Conservation (phyloP, 257 asterid species). For the Datura wrightii region DNA sequence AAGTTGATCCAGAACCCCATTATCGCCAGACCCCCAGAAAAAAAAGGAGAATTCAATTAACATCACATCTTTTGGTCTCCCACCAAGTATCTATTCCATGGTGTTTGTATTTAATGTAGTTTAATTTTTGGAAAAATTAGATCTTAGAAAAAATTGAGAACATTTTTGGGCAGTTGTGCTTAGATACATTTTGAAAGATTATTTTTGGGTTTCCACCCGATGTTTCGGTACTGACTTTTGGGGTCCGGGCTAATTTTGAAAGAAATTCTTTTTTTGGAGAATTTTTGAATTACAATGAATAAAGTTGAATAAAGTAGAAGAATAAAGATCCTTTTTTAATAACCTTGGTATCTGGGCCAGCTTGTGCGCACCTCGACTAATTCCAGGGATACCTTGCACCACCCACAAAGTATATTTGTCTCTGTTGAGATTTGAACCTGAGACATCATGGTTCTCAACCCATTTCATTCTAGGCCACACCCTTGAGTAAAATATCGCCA, state of each 20-base stretch:
- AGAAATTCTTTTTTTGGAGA: neutral
- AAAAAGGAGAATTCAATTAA: neutral
- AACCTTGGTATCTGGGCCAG: neutral
- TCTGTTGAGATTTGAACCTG: neutral
- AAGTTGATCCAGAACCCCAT: neutral
- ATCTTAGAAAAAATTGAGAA: neutral
- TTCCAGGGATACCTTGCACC: neutral
- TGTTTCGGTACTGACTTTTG: neutral
- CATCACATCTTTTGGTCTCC: neutral
- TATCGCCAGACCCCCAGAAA: neutral
- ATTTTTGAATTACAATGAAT: neutral
- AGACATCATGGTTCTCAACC: neutral
- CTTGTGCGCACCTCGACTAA: neutral
- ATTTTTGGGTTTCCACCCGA: neutral
- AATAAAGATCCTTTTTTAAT: neutral
- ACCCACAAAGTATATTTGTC: neutral
- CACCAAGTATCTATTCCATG: neutral
- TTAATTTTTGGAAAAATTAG: constrained; percentile 10
- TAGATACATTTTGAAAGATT: neutral
- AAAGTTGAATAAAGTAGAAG: neutral
- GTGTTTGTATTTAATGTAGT: neutral
- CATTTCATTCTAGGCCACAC: neutral
- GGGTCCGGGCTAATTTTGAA: neutral
- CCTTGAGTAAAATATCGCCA: neutral
- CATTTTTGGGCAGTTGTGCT: neutral